Conservation (phyloP, 148 eudicot genomes). For the Spergularia bocconei region DNA sequence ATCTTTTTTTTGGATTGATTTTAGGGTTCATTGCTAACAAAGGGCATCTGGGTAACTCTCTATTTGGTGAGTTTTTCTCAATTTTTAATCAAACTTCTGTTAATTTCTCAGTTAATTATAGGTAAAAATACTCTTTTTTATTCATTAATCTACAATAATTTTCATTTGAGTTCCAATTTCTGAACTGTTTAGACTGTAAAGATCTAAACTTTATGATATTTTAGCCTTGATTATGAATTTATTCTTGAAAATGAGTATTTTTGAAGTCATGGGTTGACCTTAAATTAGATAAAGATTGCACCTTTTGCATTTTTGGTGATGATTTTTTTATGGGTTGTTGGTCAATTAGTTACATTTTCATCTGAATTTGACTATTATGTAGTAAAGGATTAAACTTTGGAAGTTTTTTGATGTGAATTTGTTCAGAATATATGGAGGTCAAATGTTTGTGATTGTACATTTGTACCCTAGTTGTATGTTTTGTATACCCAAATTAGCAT, state of each 20-base stretch:
- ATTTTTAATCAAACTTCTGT: not conserved
- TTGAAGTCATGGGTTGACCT: slow-evolving; percentile 29
- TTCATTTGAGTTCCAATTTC: slow-evolving; percentile 14
- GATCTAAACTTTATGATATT: slow-evolving; percentile 21
- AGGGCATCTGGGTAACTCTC: slow-evolving; percentile 30
- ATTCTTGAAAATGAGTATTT: slow-evolving; percentile 12
- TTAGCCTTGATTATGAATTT: not conserved
- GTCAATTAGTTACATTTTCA: slow-evolving; percentile 10
- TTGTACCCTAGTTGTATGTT: not conserved
- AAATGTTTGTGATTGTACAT: not conserved
- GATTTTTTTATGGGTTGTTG: not conserved
- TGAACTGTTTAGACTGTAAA: not conserved
- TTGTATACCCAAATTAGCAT: not conserved
- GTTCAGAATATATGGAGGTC: slow-evolving; percentile 2
- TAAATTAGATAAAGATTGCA: slow-evolving; percentile 6
- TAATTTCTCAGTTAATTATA: not conserved
- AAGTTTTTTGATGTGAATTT: slow-evolving; percentile 5
- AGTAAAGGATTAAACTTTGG: slow-evolving; percentile 3
- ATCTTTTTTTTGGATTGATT: slow-evolving; percentile 24
- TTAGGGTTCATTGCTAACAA: slow-evolving; percentile 29
- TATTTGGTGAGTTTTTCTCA: slow-evolving; percentile 37
- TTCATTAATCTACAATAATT: not conserved
- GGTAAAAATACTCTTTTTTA: slow-evolving; percentile 12
- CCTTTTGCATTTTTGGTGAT: not conserved
- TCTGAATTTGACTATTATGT: slow-evolving; percentile 6